phyloP scores from a whole-genome alignment of 164 flowering plant species.

The Vitis rotundifolia region DNA sequence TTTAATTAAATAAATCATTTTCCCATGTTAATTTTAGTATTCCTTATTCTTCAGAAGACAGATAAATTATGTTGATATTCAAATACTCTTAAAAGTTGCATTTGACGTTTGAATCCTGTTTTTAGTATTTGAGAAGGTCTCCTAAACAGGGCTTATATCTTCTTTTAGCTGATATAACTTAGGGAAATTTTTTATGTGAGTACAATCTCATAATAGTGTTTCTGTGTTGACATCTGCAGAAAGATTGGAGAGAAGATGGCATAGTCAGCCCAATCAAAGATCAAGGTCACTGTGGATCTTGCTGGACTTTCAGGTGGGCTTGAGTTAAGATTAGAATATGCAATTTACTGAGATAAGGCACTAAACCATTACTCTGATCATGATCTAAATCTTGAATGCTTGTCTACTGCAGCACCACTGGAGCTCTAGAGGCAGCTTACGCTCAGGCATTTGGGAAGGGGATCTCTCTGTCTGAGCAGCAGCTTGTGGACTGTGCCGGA shows the following conservation, averaged over 20 bases:
- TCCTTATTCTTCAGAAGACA: no score
- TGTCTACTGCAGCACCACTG: conserved; percentile 75
- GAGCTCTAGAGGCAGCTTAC: conserved; percentile 97
- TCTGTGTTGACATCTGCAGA: conserved; percentile 37
- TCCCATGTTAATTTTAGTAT: no score
- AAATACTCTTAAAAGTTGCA: no score
- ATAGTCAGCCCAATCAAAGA: conserved; percentile 91
- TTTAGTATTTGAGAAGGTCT: no score
- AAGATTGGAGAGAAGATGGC: conserved; percentile 89
- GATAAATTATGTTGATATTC: no score
- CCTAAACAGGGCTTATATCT: no score
- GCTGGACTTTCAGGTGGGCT: conserved; percentile 99
- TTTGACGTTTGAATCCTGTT: no score
- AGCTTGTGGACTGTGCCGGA: conserved; percentile 94
- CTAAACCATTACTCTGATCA: not conserved
- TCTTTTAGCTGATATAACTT: no score
- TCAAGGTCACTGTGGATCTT: conserved; percentile 95
- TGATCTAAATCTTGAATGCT: not conserved
- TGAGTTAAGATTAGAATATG: not conserved
- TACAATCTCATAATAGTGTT: not conserved
- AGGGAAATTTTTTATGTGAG: not conserved
- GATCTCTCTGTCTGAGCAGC: conserved; percentile 94
- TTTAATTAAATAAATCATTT: no score
- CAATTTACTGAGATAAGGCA: not conserved
- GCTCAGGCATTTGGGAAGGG: conserved; percentile 77